These are phyloP conservation scores for Fusarium pininemorale DNA, from an alignment of 2,329 filamentous ascomycete genomes.

Conservation along the genomic window DNA sequence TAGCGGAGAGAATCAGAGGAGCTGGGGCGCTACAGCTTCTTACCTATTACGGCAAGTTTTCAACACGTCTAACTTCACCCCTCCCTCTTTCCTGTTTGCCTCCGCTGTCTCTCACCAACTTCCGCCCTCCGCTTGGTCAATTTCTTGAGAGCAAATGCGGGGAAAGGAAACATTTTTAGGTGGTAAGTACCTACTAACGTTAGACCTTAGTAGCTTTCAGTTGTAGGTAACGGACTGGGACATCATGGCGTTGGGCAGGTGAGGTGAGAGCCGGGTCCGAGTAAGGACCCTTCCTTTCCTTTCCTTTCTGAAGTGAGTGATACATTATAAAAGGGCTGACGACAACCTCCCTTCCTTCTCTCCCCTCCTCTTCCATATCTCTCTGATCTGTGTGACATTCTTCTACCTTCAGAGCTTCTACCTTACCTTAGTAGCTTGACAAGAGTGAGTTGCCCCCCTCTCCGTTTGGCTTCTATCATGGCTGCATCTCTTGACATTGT, in stretches of 20 bases:
- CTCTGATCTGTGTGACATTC: neutral
- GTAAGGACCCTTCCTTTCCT: neutral
- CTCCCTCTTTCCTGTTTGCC: constrained; percentile 32
- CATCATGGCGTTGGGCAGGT: constrained; percentile 16
- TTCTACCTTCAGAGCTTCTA: neutral
- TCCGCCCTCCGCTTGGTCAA: constrained; percentile 21
- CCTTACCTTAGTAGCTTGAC: neutral
- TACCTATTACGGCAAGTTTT: constrained; percentile 28
- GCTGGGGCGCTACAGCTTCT: constrained; percentile 13
- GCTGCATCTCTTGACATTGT: neutral
- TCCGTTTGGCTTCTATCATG: neutral
- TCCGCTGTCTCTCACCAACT: neutral
- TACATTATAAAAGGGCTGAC: constrained; percentile 24
- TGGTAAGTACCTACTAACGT: neutral
- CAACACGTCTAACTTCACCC: constrained; percentile 27
- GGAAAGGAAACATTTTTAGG: constrained; percentile 25
- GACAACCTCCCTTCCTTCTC: neutral
- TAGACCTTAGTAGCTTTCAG: neutral
- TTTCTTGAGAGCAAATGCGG: constrained; percentile 21
- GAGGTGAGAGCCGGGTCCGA: constrained; percentile 13
- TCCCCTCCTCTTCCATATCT: neutral
- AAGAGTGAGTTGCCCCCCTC: constrained; percentile 20
- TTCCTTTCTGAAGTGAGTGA: constrained; percentile 1
- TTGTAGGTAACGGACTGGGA: constrained; percentile 16
- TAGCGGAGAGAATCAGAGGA: neutral